Conservation (phyloP, 441 rosid species). For the Populus tomentosa region DNA sequence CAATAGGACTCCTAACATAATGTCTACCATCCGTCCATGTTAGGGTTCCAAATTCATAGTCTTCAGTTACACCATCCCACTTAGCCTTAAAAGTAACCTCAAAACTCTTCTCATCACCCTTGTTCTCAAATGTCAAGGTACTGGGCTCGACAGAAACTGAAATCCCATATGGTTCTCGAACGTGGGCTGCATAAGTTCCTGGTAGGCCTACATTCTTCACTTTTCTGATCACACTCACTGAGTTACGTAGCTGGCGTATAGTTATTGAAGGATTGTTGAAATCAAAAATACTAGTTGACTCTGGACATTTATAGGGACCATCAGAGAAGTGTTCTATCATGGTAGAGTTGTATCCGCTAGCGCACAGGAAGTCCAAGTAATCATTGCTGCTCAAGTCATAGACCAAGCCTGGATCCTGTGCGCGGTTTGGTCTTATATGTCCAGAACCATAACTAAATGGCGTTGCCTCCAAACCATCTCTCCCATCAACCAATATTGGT, state of each 20-base stretch:
- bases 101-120: slow-evolving; percentile 47
- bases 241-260: slow-evolving; percentile 25
- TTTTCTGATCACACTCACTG: slow-evolving; percentile 33
- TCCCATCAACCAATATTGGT: slow-evolving; percentile 31
- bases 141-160: slow-evolving; percentile 37
- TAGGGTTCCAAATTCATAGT: slow-evolving; percentile 38
- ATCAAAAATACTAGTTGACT: slow-evolving; percentile 23
- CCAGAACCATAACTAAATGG: slow-evolving; percentile 58
- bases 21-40: slow-evolving; percentile 61
- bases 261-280: slow-evolving; percentile 67
- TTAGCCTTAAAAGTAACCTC: slow-evolving; percentile 30
- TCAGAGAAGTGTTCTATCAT: slow-evolving; percentile 23
- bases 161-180: slow-evolving; percentile 40
- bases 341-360: slow-evolving; percentile 46
- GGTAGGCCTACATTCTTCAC: slow-evolving; percentile 51
- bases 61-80: slow-evolving; percentile 18
- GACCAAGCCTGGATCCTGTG: slow-evolving; percentile 58
- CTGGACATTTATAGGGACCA: slow-evolving; percentile 25
- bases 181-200: slow-evolving; percentile 27
- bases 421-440: slow-evolving; percentile 62
- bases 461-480: slow-evolving; percentile 28
- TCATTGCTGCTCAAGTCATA: slow-evolving; percentile 42
- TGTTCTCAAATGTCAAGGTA: slow-evolving; percentile 24
- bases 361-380: slow-evolving; percentile 60
- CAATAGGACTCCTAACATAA: slow-evolving; percentile 59